Conservation (phyloP, 192 early-diverging fungal species). For the Podila verticillata region DNA sequence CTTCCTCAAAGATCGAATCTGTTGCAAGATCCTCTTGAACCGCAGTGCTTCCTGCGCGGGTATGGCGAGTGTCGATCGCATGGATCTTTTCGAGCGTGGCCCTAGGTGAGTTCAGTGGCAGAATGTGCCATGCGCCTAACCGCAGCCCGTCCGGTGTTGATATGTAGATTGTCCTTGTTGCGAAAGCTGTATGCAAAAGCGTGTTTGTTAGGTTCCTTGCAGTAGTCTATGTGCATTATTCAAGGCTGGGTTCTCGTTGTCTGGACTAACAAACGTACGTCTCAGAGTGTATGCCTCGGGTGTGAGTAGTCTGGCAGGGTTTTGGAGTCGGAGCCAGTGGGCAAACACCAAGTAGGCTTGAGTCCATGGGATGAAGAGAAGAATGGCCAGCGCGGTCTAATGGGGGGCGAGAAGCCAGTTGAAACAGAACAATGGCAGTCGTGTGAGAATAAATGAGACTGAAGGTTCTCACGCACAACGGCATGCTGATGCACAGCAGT, state of each 20-base stretch:
- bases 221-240: not conserved
- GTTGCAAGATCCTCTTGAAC: not conserved
- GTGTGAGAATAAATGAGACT: not conserved
- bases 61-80: not conserved
- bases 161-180: constrained; percentile 36
- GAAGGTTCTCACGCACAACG: not conserved
- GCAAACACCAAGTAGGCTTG: constrained; percentile 49
- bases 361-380: constrained; percentile 48
- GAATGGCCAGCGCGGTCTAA: constrained; percentile 44
- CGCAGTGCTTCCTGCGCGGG: not conserved
- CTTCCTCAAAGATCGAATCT: constrained; percentile 32
- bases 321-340: constrained; percentile 39
- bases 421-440: not conserved
- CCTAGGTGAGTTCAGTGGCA: constrained; percentile 7
- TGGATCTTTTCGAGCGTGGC: constrained; percentile 19
- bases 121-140: constrained; percentile 39
- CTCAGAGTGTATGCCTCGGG: constrained; percentile 41
- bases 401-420: not conserved
- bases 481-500: not conserved
- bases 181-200: constrained; percentile 24
- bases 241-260: too few relatives aligned
- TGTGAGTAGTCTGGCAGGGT: constrained; percentile 33
- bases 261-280: constrained; percentile 6
- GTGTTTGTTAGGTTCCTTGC: not conserved
- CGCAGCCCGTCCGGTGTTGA: constrained; percentile 29